Percentiles rank a stretch among this genome's conserved stretches.
These are phyloP conservation scores for Cucumis hystrix DNA, from an alignment of 306 rosid genomes.

Conservation along the genomic window DNA sequence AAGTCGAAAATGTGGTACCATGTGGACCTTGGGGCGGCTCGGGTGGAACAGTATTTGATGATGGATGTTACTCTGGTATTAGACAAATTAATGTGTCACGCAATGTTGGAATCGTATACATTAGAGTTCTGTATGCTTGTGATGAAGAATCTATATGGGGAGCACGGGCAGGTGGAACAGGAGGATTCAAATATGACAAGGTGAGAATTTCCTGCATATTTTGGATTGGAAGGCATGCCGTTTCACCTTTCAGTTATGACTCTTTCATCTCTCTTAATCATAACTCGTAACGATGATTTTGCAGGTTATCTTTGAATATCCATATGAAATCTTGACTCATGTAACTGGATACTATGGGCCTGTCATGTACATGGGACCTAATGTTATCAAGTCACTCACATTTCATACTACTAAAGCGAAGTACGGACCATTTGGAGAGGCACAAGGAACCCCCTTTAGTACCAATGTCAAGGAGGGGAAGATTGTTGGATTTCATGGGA, in stretches of 20 bases:
- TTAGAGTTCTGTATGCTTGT: conserved; percentile 51
- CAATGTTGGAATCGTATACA: conserved; percentile 58
- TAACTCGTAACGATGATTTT: not conserved
- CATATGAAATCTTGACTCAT: conserved; percentile 70
- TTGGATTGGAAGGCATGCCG: not conserved
- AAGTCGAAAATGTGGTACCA: conserved; percentile 40
- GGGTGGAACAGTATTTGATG: conserved; percentile 58
- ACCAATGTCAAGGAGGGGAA: conserved; percentile 59
- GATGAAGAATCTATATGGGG: conserved; percentile 68
- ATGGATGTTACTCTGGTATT: conserved; percentile 54
- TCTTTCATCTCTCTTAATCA: not conserved
- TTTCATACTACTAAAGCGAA: conserved; percentile 51
- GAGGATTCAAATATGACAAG: conserved; percentile 76
- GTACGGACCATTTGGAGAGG: conserved; percentile 85
- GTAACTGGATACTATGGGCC: conserved; percentile 66
- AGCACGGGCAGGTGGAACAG: conserved; percentile 57
- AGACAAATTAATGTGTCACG: conserved; percentile 63
- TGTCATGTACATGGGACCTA: conserved; percentile 68
- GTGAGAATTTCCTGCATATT: conserved; percentile 18
- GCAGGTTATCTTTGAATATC: conserved; percentile 70
- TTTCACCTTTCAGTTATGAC: not conserved
- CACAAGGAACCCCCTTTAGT: conserved; percentile 52
- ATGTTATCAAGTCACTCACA: conserved; percentile 53
- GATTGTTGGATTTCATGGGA: conserved; percentile 77
- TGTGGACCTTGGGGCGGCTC: conserved; percentile 88